These are phyloP conservation scores for Mycosphaerella sp. DNA, from an alignment of 2,329 filamentous ascomycete genomes.

Conservation along the genomic window DNA sequence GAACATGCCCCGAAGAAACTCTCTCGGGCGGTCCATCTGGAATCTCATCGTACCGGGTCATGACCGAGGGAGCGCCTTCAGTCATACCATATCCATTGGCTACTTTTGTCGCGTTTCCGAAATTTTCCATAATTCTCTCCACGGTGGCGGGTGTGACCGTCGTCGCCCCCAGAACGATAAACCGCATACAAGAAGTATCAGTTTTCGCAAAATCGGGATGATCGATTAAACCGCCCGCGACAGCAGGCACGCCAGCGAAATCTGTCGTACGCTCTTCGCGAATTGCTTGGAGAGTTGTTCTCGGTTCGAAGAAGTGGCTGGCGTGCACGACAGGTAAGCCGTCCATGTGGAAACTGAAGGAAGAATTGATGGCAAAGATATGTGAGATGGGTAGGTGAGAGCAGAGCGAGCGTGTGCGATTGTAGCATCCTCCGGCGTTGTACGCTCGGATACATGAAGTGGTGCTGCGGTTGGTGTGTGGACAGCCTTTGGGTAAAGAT, in stretches of 20 bases:
- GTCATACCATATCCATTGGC: too few relatives aligned
- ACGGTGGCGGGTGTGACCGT: too few relatives aligned
- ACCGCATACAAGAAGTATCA: not conserved
- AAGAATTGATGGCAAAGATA: constrained; percentile 1
- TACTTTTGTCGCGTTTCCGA: too few relatives aligned
- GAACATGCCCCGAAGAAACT: not conserved
- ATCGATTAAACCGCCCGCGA: too few relatives aligned
- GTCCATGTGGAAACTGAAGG: constrained; percentile 1
- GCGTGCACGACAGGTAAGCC: not conserved
- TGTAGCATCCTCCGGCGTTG: too few relatives aligned
- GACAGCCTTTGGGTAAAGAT: too few relatives aligned
- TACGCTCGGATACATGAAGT: too few relatives aligned
- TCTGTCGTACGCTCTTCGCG: not conserved
- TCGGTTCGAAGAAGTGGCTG: not conserved
- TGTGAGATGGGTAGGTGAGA: not conserved
- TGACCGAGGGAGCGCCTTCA: too few relatives aligned
- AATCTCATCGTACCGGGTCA: too few relatives aligned
- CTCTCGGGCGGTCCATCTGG: too few relatives aligned
- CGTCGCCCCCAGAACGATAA: not conserved
- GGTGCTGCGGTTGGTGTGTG: not conserved
- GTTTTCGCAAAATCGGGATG: not conserved
- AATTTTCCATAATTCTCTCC: too few relatives aligned
- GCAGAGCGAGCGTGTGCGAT: too few relatives aligned
- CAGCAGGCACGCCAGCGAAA: not conserved
- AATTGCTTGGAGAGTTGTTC: not conserved